Conservation (phyloP, 371 early-diverging fungal species). For the Haplosporangium sp. region DNA sequence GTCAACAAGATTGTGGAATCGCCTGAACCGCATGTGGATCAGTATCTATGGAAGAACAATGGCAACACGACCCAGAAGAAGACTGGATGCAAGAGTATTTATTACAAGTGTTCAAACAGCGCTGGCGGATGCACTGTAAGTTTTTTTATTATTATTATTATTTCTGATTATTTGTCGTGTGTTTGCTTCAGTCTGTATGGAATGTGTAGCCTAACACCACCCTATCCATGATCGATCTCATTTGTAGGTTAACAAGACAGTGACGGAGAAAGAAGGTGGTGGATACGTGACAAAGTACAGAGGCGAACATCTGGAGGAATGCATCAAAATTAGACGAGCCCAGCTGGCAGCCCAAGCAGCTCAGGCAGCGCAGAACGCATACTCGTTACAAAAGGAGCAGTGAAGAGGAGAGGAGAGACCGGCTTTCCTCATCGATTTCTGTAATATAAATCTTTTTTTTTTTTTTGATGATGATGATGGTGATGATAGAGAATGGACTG, state of each 20-base stretch:
- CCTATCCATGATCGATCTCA: not conserved
- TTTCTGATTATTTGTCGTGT: not conserved
- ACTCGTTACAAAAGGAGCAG: slow-evolving; percentile 19
- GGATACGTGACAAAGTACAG: slow-evolving; percentile 74
- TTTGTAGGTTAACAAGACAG: slow-evolving; percentile 70
- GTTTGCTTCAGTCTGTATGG: not conserved
- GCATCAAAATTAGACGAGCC: slow-evolving; percentile 48
- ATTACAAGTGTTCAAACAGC: slow-evolving; percentile 65
- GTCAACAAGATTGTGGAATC: slow-evolving; percentile 75
- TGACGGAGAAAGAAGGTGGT: slow-evolving; percentile 71
- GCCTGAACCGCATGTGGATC: slow-evolving; percentile 66
- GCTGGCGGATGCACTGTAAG: slow-evolving; percentile 52
- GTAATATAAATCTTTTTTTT: not conserved
- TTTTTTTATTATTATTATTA: not conserved
- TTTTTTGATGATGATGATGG: not conserved
- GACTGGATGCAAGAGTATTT: slow-evolving; percentile 72
- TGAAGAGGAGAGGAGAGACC: slow-evolving; percentile 4
- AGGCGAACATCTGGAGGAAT: slow-evolving; percentile 70
- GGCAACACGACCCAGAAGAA: slow-evolving; percentile 72
- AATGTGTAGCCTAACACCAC: not conserved
- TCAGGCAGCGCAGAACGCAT: slow-evolving; percentile 19
- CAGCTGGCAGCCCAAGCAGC: slow-evolving; percentile 33
- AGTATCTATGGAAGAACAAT: slow-evolving; percentile 73
- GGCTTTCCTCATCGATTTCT: not conserved
- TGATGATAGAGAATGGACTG: too few species aligned